Evolutionary conservation across 2,329 filamentous ascomycete genomes (phyloP).

Genomic region (Bretziella fagacearum): DNA sequence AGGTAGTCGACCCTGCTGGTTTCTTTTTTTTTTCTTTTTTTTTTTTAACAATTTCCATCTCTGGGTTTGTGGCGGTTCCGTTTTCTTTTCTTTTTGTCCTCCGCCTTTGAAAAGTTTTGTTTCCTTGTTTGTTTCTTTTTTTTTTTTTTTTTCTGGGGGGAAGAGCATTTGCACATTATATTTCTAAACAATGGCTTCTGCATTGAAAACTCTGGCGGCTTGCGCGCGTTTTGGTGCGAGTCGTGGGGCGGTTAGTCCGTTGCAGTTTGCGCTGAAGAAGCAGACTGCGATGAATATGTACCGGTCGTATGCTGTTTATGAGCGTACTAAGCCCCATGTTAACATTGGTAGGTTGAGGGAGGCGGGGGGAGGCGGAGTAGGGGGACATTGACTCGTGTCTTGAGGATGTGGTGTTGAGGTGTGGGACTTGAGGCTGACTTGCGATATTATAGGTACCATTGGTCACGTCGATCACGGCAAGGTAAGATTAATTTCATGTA

Average conservation of each 20-base stretch:
- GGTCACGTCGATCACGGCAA: conserved; percentile 99
- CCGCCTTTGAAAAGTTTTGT: conserved; percentile 4
- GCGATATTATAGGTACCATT: conserved; percentile 56
- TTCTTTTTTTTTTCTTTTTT: conserved; percentile 2
- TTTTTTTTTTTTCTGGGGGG: conserved; percentile 1
- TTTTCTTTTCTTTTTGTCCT: neutral
- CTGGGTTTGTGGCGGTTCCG: neutral
- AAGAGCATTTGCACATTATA: neutral
- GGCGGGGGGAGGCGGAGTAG: neutral
- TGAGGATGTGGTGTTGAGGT: neutral
- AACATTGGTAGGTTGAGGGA: conserved; percentile 62
- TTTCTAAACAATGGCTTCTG: conserved; percentile 52
- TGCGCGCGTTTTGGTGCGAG: conserved; percentile 62
- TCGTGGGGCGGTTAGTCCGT: conserved; percentile 52
- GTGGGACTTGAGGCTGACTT: conserved; percentile 15
- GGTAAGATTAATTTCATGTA: conserved; percentile 32
- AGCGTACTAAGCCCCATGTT: conserved; percentile 91
- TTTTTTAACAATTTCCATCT: neutral
- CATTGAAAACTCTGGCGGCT: conserved; percentile 61
- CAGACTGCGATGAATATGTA: conserved; percentile 49
- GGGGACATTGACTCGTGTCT: neutral
- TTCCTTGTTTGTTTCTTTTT: conserved; percentile 2
- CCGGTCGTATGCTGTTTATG: conserved; percentile 52
- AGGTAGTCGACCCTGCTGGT: neutral
- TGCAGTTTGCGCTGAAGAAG: conserved; percentile 51